Conservation (phyloP, 2,329 filamentous ascomycete genomes). For the Dactylonectria estremocensis region DNA sequence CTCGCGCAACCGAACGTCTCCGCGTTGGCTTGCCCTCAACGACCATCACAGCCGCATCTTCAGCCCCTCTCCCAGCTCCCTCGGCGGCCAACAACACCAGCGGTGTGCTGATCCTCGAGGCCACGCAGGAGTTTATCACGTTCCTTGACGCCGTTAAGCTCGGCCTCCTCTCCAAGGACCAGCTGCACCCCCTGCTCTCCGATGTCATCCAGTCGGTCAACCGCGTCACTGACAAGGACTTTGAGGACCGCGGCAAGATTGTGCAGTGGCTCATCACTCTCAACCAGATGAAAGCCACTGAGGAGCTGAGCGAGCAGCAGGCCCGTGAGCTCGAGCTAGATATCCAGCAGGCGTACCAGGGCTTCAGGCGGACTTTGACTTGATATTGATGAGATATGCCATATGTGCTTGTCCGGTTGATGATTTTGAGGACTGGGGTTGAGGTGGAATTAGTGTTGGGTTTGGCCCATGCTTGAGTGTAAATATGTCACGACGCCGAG, state of each 20-base stretch:
- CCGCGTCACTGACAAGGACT: slow-evolving; percentile 95
- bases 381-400: slow-evolving; percentile 51
- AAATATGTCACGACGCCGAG: slow-evolving; percentile 20
- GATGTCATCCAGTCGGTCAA: slow-evolving; percentile 98
- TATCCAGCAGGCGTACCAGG: slow-evolving; percentile 94
- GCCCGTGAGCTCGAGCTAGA: slow-evolving; percentile 92
- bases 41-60: slow-evolving; percentile 71
- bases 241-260: slow-evolving; percentile 96
- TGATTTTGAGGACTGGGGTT: slow-evolving; percentile 4
- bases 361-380: slow-evolving; percentile 86
- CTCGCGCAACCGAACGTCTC: slow-evolving; percentile 92
- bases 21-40: slow-evolving; percentile 95
- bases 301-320: slow-evolving; percentile 90
- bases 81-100: slow-evolving; percentile 65
- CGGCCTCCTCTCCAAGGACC: slow-evolving; percentile 93
- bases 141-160: slow-evolving; percentile 96
- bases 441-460: slow-evolving; percentile 29
- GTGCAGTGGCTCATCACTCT: slow-evolving; percentile 98
- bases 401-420: neutral
- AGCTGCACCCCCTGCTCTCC: slow-evolving; percentile 93
- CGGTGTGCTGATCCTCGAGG: slow-evolving; percentile 83
- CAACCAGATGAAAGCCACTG: slow-evolving; percentile 97
- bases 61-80: slow-evolving; percentile 60
- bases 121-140: slow-evolving; percentile 98
- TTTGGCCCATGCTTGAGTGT: slow-evolving; percentile 8